Evolutionary conservation across 805 yeast species (phyloP), one percentile per base, ranked within the genome.

Genomic region (Osmozyma mogii): DNA sequence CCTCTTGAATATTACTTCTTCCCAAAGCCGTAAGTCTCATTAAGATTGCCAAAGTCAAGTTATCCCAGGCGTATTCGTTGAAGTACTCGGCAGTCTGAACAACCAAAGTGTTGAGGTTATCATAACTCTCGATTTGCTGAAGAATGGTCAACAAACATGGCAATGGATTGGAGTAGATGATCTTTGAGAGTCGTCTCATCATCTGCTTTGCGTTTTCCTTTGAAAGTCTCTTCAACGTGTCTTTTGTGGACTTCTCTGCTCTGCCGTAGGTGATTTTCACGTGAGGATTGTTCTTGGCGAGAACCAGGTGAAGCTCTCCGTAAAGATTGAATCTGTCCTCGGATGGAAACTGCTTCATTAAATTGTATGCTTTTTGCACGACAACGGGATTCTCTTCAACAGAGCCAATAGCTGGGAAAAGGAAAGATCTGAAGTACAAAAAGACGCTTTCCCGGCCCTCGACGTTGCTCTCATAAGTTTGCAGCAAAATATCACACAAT

Each of bases 91-190:
- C 85, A 5, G 92, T 73, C 27, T 79, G 79, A 7, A 84, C 87
- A 5, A 89, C 75, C 34, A 89, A 62, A 22, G 39, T 76, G 25
- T 79, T 81, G 38, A 89, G 70, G 47, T 89, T 89, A 47, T 82
- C 95, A 49, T 89, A 89, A 58, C 92, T 84, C 53, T 89, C 97
- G 39, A 89, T 75, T 47, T 85, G 96, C 26, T 75, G 74, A 8
- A 88, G 64, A 26, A 84, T 68, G 0, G 83, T 78, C 14, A 72
- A 57, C 25, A 88, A 71, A 9, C 87, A 74, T 2, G 94, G 80
- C 12, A 87, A 49, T 2, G 97, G 96, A 49, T 84, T 84, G 1
- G 81, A 57, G 35, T 74, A 77, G 13, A 87, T 70, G 9, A 84
- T 64, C 40, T 78, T 76, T 0, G 94, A 80, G 15, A 89, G 58